Base-by-base conservation (phyloP, 1,284 basidiomycete species). In the Moesziomyces parantarcticus region DNA sequence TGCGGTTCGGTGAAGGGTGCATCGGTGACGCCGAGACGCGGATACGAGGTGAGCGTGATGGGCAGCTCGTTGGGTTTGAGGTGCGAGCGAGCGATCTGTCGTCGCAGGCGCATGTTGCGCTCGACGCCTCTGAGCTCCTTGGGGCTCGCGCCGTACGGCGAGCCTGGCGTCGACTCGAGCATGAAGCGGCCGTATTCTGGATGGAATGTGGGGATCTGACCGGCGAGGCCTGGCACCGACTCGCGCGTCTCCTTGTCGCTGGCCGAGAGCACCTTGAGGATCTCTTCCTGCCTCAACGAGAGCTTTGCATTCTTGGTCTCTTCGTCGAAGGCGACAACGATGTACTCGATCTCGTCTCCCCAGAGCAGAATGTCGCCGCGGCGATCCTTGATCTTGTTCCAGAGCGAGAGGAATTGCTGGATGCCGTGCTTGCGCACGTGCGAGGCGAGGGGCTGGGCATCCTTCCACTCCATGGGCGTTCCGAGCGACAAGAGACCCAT, bases 311-410 rank as follows among this genome's bases (percentile, higher is more conserved):
- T 92, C 83, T 91, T 91, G 42, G 87, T 83, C 60, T 89, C 86
- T 71, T 92, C 87, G 85, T 98, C 92, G 82, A 97, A 91, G 5
- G 90, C 88, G 57, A 97, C 88, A 69, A 99, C 92, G 90, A 99
- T 93, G 85, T 98, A 98, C 84, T 99, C 97, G 80, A 99, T 88
- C 94, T 99, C 97, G 82, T 99, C 97, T 29, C 97, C 97, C 97
- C 97, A 99, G n/a, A 97, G 88, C 49, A 99, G 86, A 65, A 92
- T 91, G 81, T 99, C 95, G 11, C 94, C 94, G n/a, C 89, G 88
- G 61, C 93, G 88, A 83, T 93, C 91, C 87, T 97, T 97, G 84
- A 95, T 88, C 63, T 90, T 89, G 82, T 94, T 89, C 93, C 94
- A 99, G 43, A 91, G 93, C 78, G 94, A 88, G 52, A 99, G 86